phyloP scores from a whole-genome alignment of 2,329 filamentous ascomycete species.

The Setomelanomma holmii region DNA sequence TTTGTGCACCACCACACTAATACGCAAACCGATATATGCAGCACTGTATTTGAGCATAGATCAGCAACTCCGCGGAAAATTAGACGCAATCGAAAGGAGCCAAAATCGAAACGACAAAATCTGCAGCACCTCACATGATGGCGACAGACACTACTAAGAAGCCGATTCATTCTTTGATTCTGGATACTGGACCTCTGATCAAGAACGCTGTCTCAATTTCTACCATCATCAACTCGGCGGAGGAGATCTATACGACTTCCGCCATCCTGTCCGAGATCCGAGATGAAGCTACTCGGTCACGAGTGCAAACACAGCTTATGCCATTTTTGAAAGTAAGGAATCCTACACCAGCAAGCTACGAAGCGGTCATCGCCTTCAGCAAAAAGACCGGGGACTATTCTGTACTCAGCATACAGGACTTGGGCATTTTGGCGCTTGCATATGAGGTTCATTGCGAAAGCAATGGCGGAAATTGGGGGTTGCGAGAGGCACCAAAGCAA shows the following conservation, averaged over 20 bases:
- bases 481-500: conserved; percentile 80
- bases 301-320: conserved; percentile 82
- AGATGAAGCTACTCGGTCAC: conserved; percentile 78
- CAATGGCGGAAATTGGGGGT: conserved; percentile 86
- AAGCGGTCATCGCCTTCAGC: conserved; percentile 83
- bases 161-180: conserved; percentile 79
- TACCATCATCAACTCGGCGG: conserved; percentile 77
- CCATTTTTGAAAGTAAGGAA: conserved; percentile 83
- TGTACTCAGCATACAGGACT: conserved; percentile 86
- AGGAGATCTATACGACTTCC: conserved; percentile 72
- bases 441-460: conserved; percentile 95
- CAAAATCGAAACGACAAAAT: neutral
- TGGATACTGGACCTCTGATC: conserved; percentile 92
- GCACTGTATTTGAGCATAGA: no score
- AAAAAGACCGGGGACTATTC: conserved; percentile 86
- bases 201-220: conserved; percentile 89
- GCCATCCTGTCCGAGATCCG: conserved; percentile 87
- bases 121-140: conserved; percentile 21
- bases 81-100: no score
- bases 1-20: conserved; percentile 10
- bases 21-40: neutral
- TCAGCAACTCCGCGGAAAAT: no score
- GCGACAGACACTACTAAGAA: conserved; percentile 56
- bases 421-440: conserved; percentile 86
- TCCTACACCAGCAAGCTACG: conserved; percentile 78